A percentile compares a stretch with the other conserved stretches of the same genome.
These are phyloP conservation scores for Zygotorulaspora mrakii DNA, from an alignment of 1,139 yeast species.

Conservation along the genomic window DNA sequence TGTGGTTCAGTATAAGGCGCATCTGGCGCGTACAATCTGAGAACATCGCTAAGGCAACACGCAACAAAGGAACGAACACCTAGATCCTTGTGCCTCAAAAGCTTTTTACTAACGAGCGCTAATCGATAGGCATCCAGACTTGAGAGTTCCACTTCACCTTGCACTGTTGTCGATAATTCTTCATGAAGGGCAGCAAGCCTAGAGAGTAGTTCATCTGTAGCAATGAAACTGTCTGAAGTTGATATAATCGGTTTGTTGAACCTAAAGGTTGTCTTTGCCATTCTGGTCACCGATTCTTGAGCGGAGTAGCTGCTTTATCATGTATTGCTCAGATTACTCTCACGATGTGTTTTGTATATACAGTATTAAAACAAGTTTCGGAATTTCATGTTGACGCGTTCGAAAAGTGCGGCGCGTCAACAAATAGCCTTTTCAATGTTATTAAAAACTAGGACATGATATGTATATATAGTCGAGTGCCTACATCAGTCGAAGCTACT, in stretches of 20 bases:
- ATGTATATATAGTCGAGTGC: no score
- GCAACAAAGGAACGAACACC: constrained; percentile 73
- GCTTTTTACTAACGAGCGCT: constrained; percentile 55
- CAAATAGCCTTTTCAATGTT: no score
- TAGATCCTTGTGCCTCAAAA: constrained; percentile 56
- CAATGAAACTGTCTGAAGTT: constrained; percentile 50
- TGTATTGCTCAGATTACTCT: background rate
- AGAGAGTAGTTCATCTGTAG: constrained; percentile 54
- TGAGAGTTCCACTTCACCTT: constrained; percentile 50
- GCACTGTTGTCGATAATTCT: constrained; percentile 59
- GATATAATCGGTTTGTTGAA: constrained; percentile 52
- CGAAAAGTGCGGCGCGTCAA: constrained; percentile 1
- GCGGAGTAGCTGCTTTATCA: no score
- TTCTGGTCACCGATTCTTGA: no score
- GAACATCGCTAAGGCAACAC: constrained; percentile 71
- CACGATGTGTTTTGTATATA: background rate
- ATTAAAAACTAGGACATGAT: no score
- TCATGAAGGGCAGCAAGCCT: constrained; percentile 49
- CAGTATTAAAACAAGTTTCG: background rate
- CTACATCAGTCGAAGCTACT: no score
- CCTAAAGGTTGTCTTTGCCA: constrained; percentile 29
- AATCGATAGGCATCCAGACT: constrained; percentile 46
- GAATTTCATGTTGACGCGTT: background rate
- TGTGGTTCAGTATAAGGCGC: constrained; percentile 77
- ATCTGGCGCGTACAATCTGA: constrained; percentile 82